Evolutionary conservation across 2,329 filamentous ascomycete genomes (phyloP).

Genomic region (Penicillium paneum): DNA sequence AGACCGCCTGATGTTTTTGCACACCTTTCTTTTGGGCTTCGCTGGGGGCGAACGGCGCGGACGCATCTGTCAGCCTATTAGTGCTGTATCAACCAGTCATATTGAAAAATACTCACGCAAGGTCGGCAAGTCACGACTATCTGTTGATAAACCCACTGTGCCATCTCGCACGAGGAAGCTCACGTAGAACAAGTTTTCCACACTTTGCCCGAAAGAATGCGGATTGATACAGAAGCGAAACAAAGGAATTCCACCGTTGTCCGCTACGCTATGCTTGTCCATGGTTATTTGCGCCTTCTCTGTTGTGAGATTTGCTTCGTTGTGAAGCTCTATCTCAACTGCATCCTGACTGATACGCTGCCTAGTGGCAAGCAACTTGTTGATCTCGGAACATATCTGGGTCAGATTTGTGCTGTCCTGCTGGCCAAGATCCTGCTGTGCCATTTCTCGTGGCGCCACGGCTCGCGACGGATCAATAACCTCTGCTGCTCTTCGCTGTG

Average conservation of each 20-base stretch:
- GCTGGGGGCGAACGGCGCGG: conserved; percentile 48
- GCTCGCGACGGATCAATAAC: conserved; percentile 67
- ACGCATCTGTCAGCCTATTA: conserved; percentile 40
- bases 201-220: conserved; percentile 83
- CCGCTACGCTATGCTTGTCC: conserved; percentile 62
- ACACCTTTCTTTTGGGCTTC: conserved; percentile 51
- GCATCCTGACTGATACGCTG: conserved; percentile 47
- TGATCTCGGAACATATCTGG: conserved; percentile 71
- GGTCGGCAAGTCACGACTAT: conserved; percentile 71
- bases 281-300: conserved; percentile 53
- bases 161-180: conserved; percentile 92
- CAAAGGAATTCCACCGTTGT: conserved; percentile 69
- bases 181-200: conserved; percentile 96
- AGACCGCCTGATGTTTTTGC: conserved; percentile 77
- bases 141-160: conserved; percentile 67
- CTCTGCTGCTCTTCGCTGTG: conserved; percentile 67
- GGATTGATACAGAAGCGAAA: conserved; percentile 91
- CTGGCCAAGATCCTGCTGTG: conserved; percentile 68
- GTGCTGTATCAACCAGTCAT: not conserved
- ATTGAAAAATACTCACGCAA: conserved; percentile 59
- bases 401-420: conserved; percentile 78
- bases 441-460: conserved; percentile 70
- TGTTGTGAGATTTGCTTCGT: conserved; percentile 31
- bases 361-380: conserved; percentile 54
- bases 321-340: conserved; percentile 45